phyloP scores from a whole-genome alignment of 2,329 filamentous ascomycete species.

The Alternaria triticina region DNA sequence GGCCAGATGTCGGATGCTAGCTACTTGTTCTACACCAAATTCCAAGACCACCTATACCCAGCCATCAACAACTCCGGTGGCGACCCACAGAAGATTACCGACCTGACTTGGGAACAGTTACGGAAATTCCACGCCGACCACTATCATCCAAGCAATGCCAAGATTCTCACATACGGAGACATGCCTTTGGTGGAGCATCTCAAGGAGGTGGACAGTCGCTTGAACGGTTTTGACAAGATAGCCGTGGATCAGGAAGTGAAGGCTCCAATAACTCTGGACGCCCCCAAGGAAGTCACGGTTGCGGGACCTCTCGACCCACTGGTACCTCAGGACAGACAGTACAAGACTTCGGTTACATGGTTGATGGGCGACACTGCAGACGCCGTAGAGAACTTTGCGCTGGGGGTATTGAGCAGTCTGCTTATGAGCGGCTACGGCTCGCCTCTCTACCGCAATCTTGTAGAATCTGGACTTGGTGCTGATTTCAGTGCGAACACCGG shows the following conservation, averaged over 20 bases:
- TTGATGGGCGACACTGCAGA: constrained; percentile 82
- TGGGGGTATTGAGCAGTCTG: constrained; percentile 81
- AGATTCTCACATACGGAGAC: constrained; percentile 93
- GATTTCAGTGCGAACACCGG: constrained; percentile 96
- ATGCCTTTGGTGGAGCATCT: constrained; percentile 86
- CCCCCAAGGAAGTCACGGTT: constrained; percentile 73
- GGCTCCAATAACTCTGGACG: constrained; percentile 73
- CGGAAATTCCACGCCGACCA: constrained; percentile 88
- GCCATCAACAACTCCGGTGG: constrained; percentile 96
- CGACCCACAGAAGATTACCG: constrained; percentile 94
- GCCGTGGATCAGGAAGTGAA: constrained; percentile 75
- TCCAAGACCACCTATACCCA: constrained; percentile 93
- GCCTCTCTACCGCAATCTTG: constrained; percentile 84
- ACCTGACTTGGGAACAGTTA: constrained; percentile 89
- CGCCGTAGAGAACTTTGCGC: constrained; percentile 84
- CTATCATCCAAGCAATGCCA: constrained; percentile 97
- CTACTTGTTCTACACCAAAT: constrained; percentile 94
- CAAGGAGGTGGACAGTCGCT: constrained; percentile 74
- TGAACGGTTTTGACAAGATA: constrained; percentile 76
- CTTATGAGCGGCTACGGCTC: constrained; percentile 95
- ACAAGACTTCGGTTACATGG: constrained; percentile 95
- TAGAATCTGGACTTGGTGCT: constrained; percentile 87
- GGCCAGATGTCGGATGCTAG: constrained; percentile 97
- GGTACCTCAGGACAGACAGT: constrained; percentile 83
- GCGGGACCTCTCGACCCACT: constrained; percentile 85